Percentiles rank a stretch among this genome's conserved stretches.
Evolutionary conservation across 2,329 filamentous ascomycete genomes (phyloP).

Genomic region (Ceratocystis diversiconidia): DNA sequence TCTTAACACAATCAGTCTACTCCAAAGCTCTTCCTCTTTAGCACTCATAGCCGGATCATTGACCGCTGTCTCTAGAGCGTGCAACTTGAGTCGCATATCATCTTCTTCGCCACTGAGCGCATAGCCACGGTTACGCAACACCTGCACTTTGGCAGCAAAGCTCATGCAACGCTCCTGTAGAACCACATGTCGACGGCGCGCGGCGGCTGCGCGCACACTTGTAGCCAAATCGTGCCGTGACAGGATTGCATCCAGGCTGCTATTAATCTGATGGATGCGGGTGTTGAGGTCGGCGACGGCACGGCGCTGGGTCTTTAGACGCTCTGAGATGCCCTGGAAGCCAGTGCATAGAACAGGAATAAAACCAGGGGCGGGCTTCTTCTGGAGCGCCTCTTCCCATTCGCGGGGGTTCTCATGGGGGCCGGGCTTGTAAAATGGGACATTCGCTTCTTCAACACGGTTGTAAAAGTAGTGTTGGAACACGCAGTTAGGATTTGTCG

Average conservation of each 20-base stretch:
- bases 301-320: constrained; percentile 56
- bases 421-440: constrained; percentile 62
- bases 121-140: constrained; percentile 68
- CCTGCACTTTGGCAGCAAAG: constrained; percentile 65
- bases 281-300: constrained; percentile 56
- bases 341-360: constrained; percentile 65
- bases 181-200: constrained; percentile 56
- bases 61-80: constrained; percentile 52
- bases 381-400: constrained; percentile 72
- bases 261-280: constrained; percentile 67
- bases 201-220: constrained; percentile 58
- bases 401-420: constrained; percentile 58
- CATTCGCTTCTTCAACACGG: constrained; percentile 57
- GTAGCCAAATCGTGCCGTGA: constrained; percentile 64
- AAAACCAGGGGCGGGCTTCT: constrained; percentile 61
- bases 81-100: constrained; percentile 57
- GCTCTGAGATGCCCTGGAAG: constrained; percentile 56
- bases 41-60: constrained; percentile 63
- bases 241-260: constrained; percentile 55
- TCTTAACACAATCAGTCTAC: constrained; percentile 58
- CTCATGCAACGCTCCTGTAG: constrained; percentile 59
- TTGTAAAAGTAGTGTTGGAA: constrained; percentile 86
- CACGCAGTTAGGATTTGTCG: constrained; percentile 49
- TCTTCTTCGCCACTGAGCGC: constrained; percentile 69
- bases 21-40: constrained; percentile 75